Percentiles rank a stretch among this genome's conserved stretches.
These are phyloP conservation scores for Waltergamsia citrina DNA, from an alignment of 2,329 filamentous ascomycete genomes.

Conservation along the genomic window DNA sequence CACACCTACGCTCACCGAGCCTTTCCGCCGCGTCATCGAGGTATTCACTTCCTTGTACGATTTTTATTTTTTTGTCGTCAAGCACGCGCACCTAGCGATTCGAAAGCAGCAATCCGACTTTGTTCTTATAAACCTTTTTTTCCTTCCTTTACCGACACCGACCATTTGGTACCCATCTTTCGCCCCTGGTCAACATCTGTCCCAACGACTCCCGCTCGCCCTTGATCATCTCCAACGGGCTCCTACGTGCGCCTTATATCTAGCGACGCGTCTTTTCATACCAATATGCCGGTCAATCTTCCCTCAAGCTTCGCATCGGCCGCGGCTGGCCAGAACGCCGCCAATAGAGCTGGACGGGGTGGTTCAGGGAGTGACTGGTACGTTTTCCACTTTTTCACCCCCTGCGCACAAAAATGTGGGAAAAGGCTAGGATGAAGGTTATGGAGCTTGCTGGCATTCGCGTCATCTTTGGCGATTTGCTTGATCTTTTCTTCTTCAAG, in stretches of 20 bases:
- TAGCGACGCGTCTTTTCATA: constrained; percentile 1
- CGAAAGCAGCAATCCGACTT: too few species aligned
- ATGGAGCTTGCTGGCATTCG: too few species aligned
- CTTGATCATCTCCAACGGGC: neutral
- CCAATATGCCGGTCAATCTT: constrained; percentile 61
- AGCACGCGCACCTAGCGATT: too few species aligned
- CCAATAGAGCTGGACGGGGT: constrained; percentile 48
- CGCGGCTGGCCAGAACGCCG: constrained; percentile 66
- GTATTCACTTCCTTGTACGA: too few species aligned
- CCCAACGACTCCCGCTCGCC: neutral
- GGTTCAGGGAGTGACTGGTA: constrained; percentile 63
- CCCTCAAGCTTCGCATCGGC: constrained; percentile 79
- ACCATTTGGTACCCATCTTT: neutral
- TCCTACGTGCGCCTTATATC: neutral
- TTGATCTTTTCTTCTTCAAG: too few species aligned
- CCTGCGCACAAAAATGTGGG: too few species aligned
- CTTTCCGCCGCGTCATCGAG: too few species aligned
- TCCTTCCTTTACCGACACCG: neutral
- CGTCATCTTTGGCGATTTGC: too few species aligned
- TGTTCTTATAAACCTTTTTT: neutral
- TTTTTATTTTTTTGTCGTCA: too few species aligned
- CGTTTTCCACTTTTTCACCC: too few species aligned
- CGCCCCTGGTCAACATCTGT: neutral
- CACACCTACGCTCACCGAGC: too few species aligned
- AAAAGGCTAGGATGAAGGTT: too few species aligned